Base-by-base conservation (phyloP, 2,329 filamentous ascomycete species). In the Ophiostoma piceae region DNA sequence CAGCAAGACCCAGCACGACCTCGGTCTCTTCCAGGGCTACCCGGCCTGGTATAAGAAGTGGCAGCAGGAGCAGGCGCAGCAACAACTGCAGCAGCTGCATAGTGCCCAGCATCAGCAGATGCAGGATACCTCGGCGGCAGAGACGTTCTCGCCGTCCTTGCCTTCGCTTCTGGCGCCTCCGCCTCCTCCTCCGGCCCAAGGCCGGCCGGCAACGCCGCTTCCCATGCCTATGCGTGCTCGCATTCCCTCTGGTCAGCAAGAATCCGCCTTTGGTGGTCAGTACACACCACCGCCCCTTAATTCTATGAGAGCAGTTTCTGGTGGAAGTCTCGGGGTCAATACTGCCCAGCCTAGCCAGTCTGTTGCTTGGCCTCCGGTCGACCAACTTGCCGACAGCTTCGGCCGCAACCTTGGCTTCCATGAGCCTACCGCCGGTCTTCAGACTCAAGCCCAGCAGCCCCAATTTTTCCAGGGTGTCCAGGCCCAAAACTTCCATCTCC, bases 1-100 rank as follows among this genome's bases (percentile, higher is more conserved):
- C 73, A 82, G 83, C 67, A 80, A 82, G 0, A 91, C 88, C 0
- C 86, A 96, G 74, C 80, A 85, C 62, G 82, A 84, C 7, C 83
- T 96, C 2, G 94, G 94, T 0, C 84, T 96, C 1, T 88, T 87
- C 73, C 84, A 88, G 72, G 87, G 87, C 0, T 79, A 85, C n/a
- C 87, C 87, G 0, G 76, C 78, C 19, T 89, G 87, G 87, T 89
- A 83, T 82, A 85, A 82, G 77, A 85, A 84, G 76, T 79, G 81
- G 41, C 82, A 84, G 74, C 79, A 78, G n/a, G 83, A 85, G 7
- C 69, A 70, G 41, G 57, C 65, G 41, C 67, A 35, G 22, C 37
- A 22, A 8, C 37, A 43, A 12, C 5, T 62, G 0, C 29, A 66
- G 35, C 67, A 68, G 26, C 62, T 9, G 29, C 68, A 22, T 6